These are phyloP conservation scores for Ganoderma sinense DNA, from an alignment of 1,284 basidiomycete genomes.

Conservation along the genomic window DNA sequence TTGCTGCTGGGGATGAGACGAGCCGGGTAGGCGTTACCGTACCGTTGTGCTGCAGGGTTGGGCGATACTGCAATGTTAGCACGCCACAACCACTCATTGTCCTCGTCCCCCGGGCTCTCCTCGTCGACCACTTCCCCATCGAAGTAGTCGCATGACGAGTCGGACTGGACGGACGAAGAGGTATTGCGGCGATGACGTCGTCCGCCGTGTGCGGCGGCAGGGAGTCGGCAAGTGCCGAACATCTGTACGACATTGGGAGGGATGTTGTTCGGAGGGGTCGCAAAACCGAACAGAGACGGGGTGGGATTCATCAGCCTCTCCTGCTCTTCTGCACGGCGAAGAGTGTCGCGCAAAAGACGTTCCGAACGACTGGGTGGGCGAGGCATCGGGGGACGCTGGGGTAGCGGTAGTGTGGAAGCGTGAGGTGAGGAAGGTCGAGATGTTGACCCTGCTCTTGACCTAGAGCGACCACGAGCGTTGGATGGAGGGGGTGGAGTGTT, in stretches of 20 bases:
- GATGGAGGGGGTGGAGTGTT: conserved; percentile 29
- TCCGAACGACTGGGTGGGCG: conserved; percentile 55
- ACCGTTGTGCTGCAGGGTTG: conserved; percentile 15
- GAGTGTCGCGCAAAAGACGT: conserved; percentile 62
- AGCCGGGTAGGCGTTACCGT: conserved; percentile 17
- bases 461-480: conserved; percentile 33
- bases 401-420: conserved; percentile 31
- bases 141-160: conserved; percentile 36
- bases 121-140: conserved; percentile 36
- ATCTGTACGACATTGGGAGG: conserved; percentile 22
- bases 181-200: conserved; percentile 36
- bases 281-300: conserved; percentile 28
- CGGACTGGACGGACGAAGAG: conserved; percentile 36
- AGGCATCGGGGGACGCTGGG: conserved; percentile 38
- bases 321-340: conserved; percentile 57
- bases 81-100: conserved; percentile 32
- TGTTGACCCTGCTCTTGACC: conserved; percentile 31
- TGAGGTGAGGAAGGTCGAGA: conserved; percentile 37
- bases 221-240: conserved; percentile 24
- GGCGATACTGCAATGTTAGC: conserved; percentile 30
- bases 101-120: conserved; percentile 42
- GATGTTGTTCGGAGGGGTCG: conserved; percentile 18
- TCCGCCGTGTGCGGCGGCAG: conserved; percentile 21
- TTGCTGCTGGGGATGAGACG: conserved; percentile 18
- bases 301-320: conserved; percentile 36